These are phyloP conservation scores for Curvularia lunata DNA, from an alignment of 2,329 filamentous ascomycete species.

Conservation along the genomic window DNA sequence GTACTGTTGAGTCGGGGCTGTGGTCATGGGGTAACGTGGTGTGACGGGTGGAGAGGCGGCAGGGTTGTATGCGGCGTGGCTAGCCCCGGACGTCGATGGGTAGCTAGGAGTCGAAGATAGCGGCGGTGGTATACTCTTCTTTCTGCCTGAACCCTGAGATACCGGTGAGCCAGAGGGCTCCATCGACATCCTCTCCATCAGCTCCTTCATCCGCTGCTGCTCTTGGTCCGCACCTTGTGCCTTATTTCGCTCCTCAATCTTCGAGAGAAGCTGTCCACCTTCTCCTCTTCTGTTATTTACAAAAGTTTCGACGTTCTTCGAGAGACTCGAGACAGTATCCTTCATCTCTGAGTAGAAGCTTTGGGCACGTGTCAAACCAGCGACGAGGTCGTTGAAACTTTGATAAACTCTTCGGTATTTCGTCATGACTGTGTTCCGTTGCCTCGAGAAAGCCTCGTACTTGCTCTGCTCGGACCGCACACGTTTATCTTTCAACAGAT, in stretches of 20 bases:
- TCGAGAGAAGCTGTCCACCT: slow-evolving; percentile 84
- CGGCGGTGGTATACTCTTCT: slow-evolving; percentile 51
- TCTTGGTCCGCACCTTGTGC: slow-evolving; percentile 79
- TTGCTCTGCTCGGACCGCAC: slow-evolving; percentile 94
- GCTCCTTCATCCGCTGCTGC: slow-evolving; percentile 79
- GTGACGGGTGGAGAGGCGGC: slow-evolving; percentile 56
- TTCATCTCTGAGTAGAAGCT: slow-evolving; percentile 96
- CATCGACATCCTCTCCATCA: slow-evolving; percentile 97
- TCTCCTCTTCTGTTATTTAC: slow-evolving; percentile 93
- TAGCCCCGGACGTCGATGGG: slow-evolving; percentile 40
- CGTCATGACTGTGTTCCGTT: slow-evolving; percentile 78
- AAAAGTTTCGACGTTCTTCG: slow-evolving; percentile 96
- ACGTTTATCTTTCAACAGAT: slow-evolving; percentile 88
- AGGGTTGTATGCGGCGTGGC: slow-evolving; percentile 59
- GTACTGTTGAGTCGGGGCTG: slow-evolving; percentile 38
- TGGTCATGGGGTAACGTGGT: slow-evolving; percentile 52
- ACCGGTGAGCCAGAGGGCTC: slow-evolving; percentile 57
- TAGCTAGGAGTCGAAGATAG: slow-evolving; percentile 45
- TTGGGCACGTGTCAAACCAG: slow-evolving; percentile 85
- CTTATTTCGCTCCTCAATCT: slow-evolving; percentile 83
- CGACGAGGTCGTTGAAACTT: slow-evolving; percentile 86
- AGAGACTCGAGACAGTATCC: slow-evolving; percentile 87
- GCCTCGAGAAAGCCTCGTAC: slow-evolving; percentile 86
- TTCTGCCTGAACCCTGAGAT: slow-evolving; percentile 37
- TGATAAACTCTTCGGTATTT: slow-evolving; percentile 92